A percentile compares a stretch with the other conserved stretches of the same genome.
These are phyloP conservation scores for Tulasnella sp. DNA, from an alignment of 768 basidiomycete species.

Conservation along the genomic window DNA sequence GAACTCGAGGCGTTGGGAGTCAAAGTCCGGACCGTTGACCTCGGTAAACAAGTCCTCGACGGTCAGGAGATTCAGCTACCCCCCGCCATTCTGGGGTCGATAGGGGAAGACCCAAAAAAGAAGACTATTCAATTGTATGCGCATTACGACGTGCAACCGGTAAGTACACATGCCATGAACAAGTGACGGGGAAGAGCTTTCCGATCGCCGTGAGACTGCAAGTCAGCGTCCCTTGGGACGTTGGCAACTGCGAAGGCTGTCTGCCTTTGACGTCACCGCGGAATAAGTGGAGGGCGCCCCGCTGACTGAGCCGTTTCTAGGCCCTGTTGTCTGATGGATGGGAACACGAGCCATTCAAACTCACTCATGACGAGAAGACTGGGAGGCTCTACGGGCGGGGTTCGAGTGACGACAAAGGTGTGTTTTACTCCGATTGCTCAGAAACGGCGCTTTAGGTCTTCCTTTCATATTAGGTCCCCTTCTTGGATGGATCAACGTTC, in stretches of 20 bases:
- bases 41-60: constrained; percentile 71
- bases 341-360: constrained; percentile 78
- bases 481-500: constrained; percentile 83
- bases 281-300: not conserved
- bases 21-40: constrained; percentile 64
- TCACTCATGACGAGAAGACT: constrained; percentile 53
- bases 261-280: not conserved
- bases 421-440: not conserved
- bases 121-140: constrained; percentile 93
- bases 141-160: constrained; percentile 94
- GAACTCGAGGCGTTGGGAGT: constrained; percentile 77
- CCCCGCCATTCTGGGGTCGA: constrained; percentile 73
- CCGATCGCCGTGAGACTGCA: not conserved
- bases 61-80: constrained; percentile 73
- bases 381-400: constrained; percentile 79
- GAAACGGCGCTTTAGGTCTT: not conserved
- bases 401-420: constrained; percentile 80
- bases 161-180: constrained; percentile 39
- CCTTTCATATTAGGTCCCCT: constrained; percentile 50
- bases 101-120: constrained; percentile 83
- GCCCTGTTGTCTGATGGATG: constrained; percentile 68
- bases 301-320: constrained; percentile 29
- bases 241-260: not conserved
- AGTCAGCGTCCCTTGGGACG: not conserved
- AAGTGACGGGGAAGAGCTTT: not conserved